Evolutionary conservation across 495 filamentous ascomycete species (phyloP), one percentile per base, ranked within the genome.

Genomic region (Penicillium waksmanii): DNA sequence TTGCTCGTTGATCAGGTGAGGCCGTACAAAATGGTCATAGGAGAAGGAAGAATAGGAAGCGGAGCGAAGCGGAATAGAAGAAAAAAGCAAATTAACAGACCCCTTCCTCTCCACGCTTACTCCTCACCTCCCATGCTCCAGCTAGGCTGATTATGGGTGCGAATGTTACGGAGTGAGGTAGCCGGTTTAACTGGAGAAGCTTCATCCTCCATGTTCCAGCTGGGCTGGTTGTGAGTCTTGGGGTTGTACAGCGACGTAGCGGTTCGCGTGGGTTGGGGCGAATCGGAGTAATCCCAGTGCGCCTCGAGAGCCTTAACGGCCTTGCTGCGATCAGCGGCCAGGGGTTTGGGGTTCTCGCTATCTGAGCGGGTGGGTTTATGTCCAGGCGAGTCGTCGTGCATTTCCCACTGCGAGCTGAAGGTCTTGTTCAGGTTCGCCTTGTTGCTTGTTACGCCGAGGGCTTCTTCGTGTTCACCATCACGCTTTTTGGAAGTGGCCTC

Each of bases 341-440:
- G 71, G 33, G 79, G 82, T 74, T 87, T 85, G 59, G 78, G 76
- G 61, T 81, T 82, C 58, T 85, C 80, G 27, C 79, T 80, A 38
- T 77, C 67, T 36, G 77, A 21, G 2, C 66, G 67, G 33, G 55
- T 62, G 23, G 71, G 60, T 33, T 31, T 31, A 9, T 31, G 27
- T 8, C 66, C 68, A 1, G 89, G 85, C 0, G 83, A 83, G 19
- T 83, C 77, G 66, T 93, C 91, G 3, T 77, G 80, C 73, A 92
- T 81, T 38, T 77, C 72, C 79, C 87, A 94, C 61, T 95, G 90
- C 10, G 82, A 65, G 36, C 86, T 87, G 61, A 96, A 92, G 66
- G 90, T 82, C 74, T 91, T 90, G 62, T 75, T 75, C 55, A 88
- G 85, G 72, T 86, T 83, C 62, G 86, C 82, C 21, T 81, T 73